phyloP scores from a whole-genome alignment of 768 basidiomycete genomes.

The Pulveroboletus sp. region DNA sequence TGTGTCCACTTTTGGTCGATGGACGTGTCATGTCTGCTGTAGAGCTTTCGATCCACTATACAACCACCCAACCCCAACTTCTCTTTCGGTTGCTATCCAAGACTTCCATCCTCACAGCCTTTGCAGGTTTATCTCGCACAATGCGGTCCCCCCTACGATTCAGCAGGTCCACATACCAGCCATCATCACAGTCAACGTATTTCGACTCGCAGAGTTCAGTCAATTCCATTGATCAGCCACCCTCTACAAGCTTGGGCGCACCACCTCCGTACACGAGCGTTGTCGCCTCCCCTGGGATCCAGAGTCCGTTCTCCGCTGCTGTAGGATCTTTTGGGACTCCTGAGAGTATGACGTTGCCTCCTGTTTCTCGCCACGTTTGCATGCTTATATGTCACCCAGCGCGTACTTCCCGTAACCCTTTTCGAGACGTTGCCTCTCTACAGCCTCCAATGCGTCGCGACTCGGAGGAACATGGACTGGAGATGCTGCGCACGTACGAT shows the following conservation, averaged over 20 bases:
- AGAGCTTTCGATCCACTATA: background rate
- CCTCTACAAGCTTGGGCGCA: conserved; percentile 2
- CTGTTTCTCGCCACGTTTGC: conserved; percentile 18
- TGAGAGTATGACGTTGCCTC: conserved; percentile 18
- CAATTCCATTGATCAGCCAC: background rate
- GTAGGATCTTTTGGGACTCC: conserved; percentile 3
- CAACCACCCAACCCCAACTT: background rate
- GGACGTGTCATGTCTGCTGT: too few species aligned
- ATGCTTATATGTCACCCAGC: conserved; percentile 23
- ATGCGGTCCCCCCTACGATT: conserved; percentile 5
- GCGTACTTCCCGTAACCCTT: conserved; percentile 11
- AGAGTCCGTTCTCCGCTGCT: conserved; percentile 2
- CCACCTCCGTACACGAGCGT: conserved; percentile 25
- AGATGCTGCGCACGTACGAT: conserved; percentile 44
- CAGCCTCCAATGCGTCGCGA: conserved; percentile 24
- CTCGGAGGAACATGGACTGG: conserved; percentile 27
- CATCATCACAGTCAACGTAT: conserved; percentile 9
- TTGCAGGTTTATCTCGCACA: background rate
- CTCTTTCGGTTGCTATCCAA: background rate
- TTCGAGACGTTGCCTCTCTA: conserved; percentile 21
- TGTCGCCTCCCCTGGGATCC: background rate
- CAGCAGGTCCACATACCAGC: conserved; percentile 7
- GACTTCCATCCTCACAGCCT: background rate
- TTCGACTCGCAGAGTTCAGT: background rate
- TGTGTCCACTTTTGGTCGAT: too few species aligned